Conservation (phyloP, 2,329 filamentous ascomycete genomes). For the Beauveria bassiana region DNA sequence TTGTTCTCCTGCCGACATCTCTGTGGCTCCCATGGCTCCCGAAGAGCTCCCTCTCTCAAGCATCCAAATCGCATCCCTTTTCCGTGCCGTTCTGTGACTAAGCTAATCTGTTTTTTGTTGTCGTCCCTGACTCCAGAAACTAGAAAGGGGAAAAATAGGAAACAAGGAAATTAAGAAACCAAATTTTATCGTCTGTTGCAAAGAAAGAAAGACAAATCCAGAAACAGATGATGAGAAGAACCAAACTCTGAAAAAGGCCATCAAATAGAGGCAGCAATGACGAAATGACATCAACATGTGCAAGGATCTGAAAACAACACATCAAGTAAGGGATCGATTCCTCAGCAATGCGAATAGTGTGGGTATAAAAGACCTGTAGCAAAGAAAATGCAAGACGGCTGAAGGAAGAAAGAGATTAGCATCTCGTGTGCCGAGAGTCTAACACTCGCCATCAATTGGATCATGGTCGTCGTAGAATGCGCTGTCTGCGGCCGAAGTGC, state of each 20-base stretch:
- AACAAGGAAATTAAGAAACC: background rate
- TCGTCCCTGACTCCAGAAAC: too few relatives aligned
- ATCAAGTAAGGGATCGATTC: background rate
- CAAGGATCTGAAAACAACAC: background rate
- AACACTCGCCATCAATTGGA: slow-evolving; percentile 30
- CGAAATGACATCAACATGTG: background rate
- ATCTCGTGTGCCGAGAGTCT: background rate
- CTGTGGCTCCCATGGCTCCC: background rate
- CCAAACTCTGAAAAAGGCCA: too few relatives aligned
- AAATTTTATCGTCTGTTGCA: background rate
- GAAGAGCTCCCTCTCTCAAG: background rate
- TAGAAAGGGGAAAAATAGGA: background rate
- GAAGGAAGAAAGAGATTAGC: background rate
- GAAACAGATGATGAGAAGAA: too few relatives aligned
- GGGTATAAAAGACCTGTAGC: background rate
- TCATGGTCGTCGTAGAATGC: slow-evolving; percentile 17
- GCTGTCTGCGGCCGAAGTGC: background rate
- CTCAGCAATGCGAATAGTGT: background rate
- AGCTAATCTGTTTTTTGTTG: too few relatives aligned
- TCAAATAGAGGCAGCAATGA: background rate
- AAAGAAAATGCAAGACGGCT: background rate
- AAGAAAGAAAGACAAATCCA: background rate
- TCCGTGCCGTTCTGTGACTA: too few relatives aligned
- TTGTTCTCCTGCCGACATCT: background rate
- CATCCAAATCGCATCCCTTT: background rate